Evolutionary conservation across 2,329 filamentous ascomycete genomes (phyloP), one percentile per base, ranked within the genome.

Genomic region (Neophaeococcomyces mojaviensis): DNA sequence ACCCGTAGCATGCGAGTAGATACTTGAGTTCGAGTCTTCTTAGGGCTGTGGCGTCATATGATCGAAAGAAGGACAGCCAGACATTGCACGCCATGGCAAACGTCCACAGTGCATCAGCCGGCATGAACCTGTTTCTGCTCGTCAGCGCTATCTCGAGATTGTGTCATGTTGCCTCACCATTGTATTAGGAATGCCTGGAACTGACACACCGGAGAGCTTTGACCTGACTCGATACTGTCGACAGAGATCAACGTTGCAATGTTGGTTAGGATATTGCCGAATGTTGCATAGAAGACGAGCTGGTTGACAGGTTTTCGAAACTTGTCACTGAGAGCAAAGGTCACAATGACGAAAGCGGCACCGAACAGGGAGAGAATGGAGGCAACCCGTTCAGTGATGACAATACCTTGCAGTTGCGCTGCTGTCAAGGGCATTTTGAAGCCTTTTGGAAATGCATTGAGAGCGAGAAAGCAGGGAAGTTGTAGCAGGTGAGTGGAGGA

Each of bases 291-390:
- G 63, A 94, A 90, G 8, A 90, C 81, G 0, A 94, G 73, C 15
- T 87, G 76, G 59, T 92, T 92, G 67, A 92, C 88, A n/a, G 86
- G 84, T 59, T 88, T 90, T 58, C 85, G 84, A 61, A 92, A 92
- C 4, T 74, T 73, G 13, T 72, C 74, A 26, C 82, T 86, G n/a
- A 65, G 63, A 24, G 77, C 66, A 59, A 89, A 92, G 2, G 84
- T 88, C 46, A 70, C 56, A 44, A 90, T 79, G 58, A 88, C 84
- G 61, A 89, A 79, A 26, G 81, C 55, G 35, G 81, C 85, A 47
- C 84, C 86, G 1, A 83, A 42, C 0, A 92, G 63, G 1, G 86
- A 90, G 35, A 89, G 64, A 5, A 81, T 72, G 0, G 86, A 89
- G 58, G 81, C 79, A 13, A 76, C 68, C 39, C 86, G 75, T 63